Evolutionary conservation across 352 stramenopile genomes (phyloP).

Genomic region (Phytophthora kernoviae): DNA sequence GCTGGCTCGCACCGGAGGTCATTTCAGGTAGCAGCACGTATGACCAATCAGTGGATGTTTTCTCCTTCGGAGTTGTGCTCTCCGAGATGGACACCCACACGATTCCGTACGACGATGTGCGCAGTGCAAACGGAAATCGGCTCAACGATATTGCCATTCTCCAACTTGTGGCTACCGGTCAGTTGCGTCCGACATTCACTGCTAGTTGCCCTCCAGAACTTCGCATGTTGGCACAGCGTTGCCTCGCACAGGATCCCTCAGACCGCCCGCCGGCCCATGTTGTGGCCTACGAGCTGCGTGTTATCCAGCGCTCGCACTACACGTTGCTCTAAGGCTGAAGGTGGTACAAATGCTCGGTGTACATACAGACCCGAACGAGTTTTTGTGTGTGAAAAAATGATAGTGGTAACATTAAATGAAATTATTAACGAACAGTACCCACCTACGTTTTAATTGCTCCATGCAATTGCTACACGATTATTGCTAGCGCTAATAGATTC

Average conservation of each 20-base stretch:
- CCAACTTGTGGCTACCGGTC: constrained; percentile 41
- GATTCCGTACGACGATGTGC: constrained; percentile 53
- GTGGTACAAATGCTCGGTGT: background rate
- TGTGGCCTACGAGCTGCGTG: constrained; percentile 47
- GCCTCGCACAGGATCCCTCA: constrained; percentile 34
- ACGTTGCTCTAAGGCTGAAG: constrained; percentile 21
- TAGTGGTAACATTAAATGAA: background rate
- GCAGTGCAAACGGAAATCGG: constrained; percentile 31
- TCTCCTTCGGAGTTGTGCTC: constrained; percentile 62
- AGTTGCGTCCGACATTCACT: constrained; percentile 38
- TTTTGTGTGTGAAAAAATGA: background rate
- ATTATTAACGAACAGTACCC: no score
- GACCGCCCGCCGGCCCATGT: constrained; percentile 47
- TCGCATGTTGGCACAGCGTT: constrained; percentile 32
- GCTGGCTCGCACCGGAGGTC: constrained; percentile 66
- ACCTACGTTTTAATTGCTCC: no score
- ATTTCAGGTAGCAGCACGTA: constrained; percentile 52
- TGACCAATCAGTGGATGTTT: constrained; percentile 56
- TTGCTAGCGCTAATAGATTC: constrained; percentile 20
- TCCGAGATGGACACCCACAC: constrained; percentile 60
- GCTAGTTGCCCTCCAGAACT: constrained; percentile 44
- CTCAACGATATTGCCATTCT: constrained; percentile 55
- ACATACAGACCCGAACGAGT: no score
- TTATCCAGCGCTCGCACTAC: constrained; percentile 37
- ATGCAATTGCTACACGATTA: background rate